phyloP scores from a whole-genome alignment of 805 yeast genomes.

The Komagataella phaffii region DNA sequence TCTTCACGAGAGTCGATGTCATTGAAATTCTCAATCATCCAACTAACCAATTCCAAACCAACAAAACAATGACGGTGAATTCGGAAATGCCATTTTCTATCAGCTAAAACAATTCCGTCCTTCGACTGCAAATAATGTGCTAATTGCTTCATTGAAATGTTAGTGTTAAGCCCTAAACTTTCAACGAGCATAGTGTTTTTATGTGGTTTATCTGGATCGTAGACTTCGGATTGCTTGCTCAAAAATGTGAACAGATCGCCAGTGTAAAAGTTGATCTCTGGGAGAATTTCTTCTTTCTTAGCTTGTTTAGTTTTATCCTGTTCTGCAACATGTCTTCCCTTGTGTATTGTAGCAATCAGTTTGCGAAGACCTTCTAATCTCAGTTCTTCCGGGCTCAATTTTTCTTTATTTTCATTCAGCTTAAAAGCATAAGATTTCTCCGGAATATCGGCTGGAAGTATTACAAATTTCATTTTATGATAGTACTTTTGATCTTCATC shows the following conservation, averaged over 20 bases:
- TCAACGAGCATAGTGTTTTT: conserved; percentile 11
- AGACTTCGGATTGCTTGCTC: conserved; percentile 31
- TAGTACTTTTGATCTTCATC: conserved; percentile 38
- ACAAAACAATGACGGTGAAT: conserved; percentile 65
- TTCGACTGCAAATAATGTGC: conserved; percentile 56
- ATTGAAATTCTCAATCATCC: conserved; percentile 68
- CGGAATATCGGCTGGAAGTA: conserved; percentile 68
- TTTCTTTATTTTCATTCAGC: conserved; percentile 31
- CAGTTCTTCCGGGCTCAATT: conserved; percentile 71
- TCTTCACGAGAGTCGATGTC: conserved; percentile 76
- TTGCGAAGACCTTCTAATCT: conserved; percentile 81
- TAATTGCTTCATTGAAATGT: conserved; percentile 35
- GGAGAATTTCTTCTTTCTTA: conserved; percentile 34
- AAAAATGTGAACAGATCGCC: conserved; percentile 67
- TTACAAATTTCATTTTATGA: conserved; percentile 70
- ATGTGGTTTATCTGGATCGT: conserved; percentile 4
- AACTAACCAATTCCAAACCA: conserved; percentile 76
- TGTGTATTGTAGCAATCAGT: conserved; percentile 47
- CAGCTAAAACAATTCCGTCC: conserved; percentile 53
- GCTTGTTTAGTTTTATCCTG: conserved; percentile 22
- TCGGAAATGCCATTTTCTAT: conserved; percentile 86
- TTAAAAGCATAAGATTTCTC: conserved; percentile 27
- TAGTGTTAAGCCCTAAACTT: conserved; percentile 24
- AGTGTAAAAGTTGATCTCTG: conserved; percentile 78
- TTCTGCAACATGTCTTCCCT: conserved; percentile 33